Base-by-base conservation (phyloP, 78 protist species). In the Dictyostelium discoideum region DNA sequence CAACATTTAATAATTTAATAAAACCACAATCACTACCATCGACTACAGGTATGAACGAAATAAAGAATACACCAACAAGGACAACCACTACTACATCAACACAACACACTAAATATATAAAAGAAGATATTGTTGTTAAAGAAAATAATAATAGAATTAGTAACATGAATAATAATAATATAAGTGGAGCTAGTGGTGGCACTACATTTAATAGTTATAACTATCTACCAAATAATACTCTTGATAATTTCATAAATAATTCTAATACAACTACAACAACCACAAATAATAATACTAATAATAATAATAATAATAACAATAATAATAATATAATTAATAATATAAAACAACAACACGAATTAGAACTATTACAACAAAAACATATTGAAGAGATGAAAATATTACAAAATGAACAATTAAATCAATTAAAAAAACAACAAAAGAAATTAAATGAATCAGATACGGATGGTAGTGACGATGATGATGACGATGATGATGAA, bases 291-390 rank as follows among this genome's bases (percentile, higher is more conserved):
- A 42, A 42, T 5, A 44, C n/a, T 79, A 80, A 81, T 81, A n/a
- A 24, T 16, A 83, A 20, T 7, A 60, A 18, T 13, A 42, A 42
- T 5, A 42, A 42, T 2, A 44, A 44, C 46, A 80, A 81, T 57
- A n/a, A 24, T 16, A 83, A 20, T 7, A 42, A 54, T 13, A 83
- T 83, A 37, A 37, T 54, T 57, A 60, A 5, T 32, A 83, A 50
- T 81, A 50, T 44, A 29, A 42, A 81, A 81, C 86, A 81, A 29
- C 86, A 40, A 50, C 86, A 81, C 5, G 39, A 54, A 48, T 48
- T 44, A 48, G 63, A 81, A 50, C 8, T 44, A 29, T 32, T 26
- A 4, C 86, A 81, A 81, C 72, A 81, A 48, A 40, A 54, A 48
- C 67, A 48, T 3, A 48, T 44, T 18, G 65, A 81, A 24, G 32